Evolutionary conservation across 257 asterid genomes (phyloP).

Genomic region (Rubia yunnanensis): DNA sequence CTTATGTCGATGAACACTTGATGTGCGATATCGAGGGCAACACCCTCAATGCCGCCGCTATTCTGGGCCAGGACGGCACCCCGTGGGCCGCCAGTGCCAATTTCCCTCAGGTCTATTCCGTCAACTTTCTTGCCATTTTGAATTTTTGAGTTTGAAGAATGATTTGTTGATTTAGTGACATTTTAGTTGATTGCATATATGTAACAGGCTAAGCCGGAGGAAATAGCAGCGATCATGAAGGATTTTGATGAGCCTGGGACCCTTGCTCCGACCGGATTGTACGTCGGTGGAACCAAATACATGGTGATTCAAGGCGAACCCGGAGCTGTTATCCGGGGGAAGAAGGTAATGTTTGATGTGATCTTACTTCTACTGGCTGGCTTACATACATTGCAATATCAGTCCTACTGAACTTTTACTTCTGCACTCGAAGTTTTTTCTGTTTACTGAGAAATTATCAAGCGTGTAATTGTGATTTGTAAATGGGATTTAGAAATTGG

Average conservation of each 20-base stretch:
- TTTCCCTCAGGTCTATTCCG: constrained; percentile 26
- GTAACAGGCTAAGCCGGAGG: constrained; percentile 28
- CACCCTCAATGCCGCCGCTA: constrained; percentile 28
- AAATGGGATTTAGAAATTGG: neutral
- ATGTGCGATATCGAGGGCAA: constrained; percentile 31
- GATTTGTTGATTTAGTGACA: neutral
- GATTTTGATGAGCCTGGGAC: constrained; percentile 32
- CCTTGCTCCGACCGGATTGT: constrained; percentile 35
- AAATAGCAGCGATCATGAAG: constrained; percentile 23
- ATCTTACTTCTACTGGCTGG: neutral
- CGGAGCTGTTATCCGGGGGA: constrained; percentile 33
- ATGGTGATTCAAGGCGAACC: constrained; percentile 41
- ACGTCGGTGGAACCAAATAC: constrained; percentile 33
- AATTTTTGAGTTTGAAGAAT: neutral
- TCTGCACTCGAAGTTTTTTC: neutral
- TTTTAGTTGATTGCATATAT: neutral
- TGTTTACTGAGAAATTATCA: neutral
- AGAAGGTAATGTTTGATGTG: constrained; percentile 21
- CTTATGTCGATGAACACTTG: constrained; percentile 28
- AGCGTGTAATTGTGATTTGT: neutral
- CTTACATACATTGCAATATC: too few relatives aligned
- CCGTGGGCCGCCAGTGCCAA: constrained; percentile 25
- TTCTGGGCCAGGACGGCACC: constrained; percentile 27
- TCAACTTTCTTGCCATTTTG: neutral
- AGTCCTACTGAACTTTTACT: too few relatives aligned